Percentiles rank a stretch among this genome's conserved stretches.
Conservation (phyloP, 805 yeast genomes). For the Kodamaea sagamina region DNA sequence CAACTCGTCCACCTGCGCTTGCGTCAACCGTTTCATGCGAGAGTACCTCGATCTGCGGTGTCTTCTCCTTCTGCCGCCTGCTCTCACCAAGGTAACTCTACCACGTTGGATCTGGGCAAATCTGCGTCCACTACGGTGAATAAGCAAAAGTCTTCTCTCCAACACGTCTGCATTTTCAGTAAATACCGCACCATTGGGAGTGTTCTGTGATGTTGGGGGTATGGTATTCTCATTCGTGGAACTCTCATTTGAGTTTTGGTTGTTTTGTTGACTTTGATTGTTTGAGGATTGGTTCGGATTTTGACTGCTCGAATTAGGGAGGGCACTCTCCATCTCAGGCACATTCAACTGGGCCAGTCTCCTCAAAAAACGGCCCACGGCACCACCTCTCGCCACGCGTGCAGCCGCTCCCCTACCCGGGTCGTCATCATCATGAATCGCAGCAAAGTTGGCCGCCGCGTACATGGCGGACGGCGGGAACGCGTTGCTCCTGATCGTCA, state of each 20-base stretch:
- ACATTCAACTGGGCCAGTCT: no score
- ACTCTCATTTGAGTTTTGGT: no score
- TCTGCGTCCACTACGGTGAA: slow-evolving; percentile 8
- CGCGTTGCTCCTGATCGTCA: slow-evolving; percentile 27
- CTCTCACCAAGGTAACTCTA: neutral
- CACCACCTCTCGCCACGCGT: no score
- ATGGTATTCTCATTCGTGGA: no score
- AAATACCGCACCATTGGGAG: neutral
- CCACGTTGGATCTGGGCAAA: slow-evolving; percentile 12
- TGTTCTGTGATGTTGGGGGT: no score
- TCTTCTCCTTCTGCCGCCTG: slow-evolving; percentile 26
- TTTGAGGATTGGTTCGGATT: no score
- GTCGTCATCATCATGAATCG: slow-evolving; percentile 2
- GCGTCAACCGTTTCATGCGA: slow-evolving; percentile 53
- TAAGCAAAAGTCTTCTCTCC: slow-evolving; percentile 8
- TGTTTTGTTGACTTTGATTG: no score
- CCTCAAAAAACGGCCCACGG: no score
- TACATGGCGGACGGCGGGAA: slow-evolving; percentile 15
- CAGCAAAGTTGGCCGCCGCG: slow-evolving; percentile 12
- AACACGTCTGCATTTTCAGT: slow-evolving; percentile 5
- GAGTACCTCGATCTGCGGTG: slow-evolving; percentile 41
- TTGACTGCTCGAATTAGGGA: no score
- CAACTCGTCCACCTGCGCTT: slow-evolving; percentile 57
- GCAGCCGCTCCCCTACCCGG: no score
- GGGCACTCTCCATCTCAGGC: no score